These are phyloP conservation scores for Spiraea crenata DNA, from an alignment of 331 rosid species.

Conservation along the genomic window DNA sequence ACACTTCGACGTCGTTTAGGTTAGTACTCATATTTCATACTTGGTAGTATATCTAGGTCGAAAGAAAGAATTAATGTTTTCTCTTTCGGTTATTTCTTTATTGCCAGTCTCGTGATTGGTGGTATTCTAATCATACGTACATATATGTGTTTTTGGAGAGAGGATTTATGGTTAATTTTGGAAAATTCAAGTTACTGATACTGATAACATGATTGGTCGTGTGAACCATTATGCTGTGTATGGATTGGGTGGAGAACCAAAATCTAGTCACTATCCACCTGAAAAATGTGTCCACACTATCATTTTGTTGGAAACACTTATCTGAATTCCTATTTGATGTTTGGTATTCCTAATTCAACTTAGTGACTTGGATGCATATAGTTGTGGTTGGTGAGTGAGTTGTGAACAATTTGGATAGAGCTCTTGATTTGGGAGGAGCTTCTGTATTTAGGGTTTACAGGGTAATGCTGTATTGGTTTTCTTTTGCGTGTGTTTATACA, in stretches of 20 bases:
- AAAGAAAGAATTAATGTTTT: neutral
- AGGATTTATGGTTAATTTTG: neutral
- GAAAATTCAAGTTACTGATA: neutral
- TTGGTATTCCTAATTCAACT: neutral
- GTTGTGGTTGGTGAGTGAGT: too few relatives aligned
- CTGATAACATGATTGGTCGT: slow-evolving; percentile 4
- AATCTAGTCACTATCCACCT: neutral
- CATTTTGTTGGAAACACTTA: neutral
- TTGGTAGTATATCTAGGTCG: neutral
- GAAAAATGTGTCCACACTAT: neutral
- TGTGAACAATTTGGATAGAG: too few relatives aligned
- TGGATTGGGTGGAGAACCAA: neutral
- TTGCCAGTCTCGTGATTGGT: neutral
- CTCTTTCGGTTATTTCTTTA: neutral
- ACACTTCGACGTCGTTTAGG: slow-evolving; percentile 91
- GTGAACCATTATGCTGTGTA: neutral
- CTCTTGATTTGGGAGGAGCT: too few relatives aligned
- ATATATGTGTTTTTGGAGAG: slow-evolving; percentile 8
- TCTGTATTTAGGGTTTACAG: too few relatives aligned
- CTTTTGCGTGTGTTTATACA: too few relatives aligned
- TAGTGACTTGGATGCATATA: too few relatives aligned
- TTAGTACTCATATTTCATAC: slow-evolving; percentile 26
- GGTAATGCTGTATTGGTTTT: too few relatives aligned
- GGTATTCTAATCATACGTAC: neutral
- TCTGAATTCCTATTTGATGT: neutral